Conservation (phyloP, 2,329 filamentous ascomycete species). For the Ophiostoma quercus region DNA sequence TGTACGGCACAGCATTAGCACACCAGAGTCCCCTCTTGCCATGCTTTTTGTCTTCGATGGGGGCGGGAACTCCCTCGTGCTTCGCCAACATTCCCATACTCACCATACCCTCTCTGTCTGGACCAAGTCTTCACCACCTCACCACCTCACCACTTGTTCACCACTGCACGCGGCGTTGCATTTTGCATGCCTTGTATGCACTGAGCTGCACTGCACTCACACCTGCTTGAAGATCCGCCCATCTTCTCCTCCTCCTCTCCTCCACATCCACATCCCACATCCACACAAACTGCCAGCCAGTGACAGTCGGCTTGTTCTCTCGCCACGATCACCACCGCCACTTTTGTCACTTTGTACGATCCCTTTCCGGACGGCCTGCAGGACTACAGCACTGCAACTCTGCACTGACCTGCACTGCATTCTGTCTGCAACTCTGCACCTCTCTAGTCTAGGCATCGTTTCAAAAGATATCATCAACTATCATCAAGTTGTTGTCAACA, state of each 20-base stretch:
- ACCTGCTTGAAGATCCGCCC: slow-evolving; percentile 6
- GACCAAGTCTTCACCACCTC: slow-evolving; percentile 2
- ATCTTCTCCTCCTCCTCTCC: background rate
- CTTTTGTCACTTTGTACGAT: slow-evolving; percentile 1
- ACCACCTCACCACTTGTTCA: slow-evolving; percentile 5
- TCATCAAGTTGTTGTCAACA: slow-evolving; percentile 10
- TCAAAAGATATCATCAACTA: background rate
- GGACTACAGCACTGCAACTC: background rate
- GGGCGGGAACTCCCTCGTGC: slow-evolving; percentile 10
- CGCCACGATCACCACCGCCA: background rate
- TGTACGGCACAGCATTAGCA: background rate
- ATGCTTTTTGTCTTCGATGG: background rate
- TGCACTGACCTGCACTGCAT: slow-evolving; percentile 1
- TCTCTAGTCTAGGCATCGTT: background rate
- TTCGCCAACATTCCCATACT: background rate
- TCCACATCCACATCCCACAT: slow-evolving; percentile 11
- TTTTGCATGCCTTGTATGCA: background rate
- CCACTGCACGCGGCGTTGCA: background rate
- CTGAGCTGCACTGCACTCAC: slow-evolving; percentile 5
- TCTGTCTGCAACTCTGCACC: slow-evolving; percentile 1
- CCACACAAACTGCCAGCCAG: background rate
- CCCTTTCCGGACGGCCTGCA: background rate
- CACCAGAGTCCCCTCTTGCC: background rate
- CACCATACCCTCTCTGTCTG: background rate
- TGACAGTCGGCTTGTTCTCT: background rate